Evolutionary conservation across 805 yeast species (phyloP).

Genomic region (Myxozyma vanderwaltii): DNA sequence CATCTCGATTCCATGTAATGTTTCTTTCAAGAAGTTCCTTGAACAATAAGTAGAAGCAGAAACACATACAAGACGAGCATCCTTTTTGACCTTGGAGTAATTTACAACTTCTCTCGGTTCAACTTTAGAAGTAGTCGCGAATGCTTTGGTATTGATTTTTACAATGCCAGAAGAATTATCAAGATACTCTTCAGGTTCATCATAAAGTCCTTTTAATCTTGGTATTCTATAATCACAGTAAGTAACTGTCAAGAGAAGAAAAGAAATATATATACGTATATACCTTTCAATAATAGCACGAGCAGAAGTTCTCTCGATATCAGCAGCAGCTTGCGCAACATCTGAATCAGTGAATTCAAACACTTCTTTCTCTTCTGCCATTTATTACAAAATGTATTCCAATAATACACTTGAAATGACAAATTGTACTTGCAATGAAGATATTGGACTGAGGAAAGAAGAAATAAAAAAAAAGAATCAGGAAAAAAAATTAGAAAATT

Average conservation of each 20-base stretch:
- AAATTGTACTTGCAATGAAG: not conserved
- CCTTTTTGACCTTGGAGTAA: slow-evolving; percentile 40
- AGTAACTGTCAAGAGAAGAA: not conserved
- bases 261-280: too few relatives aligned
- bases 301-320: not conserved
- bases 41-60: not conserved
- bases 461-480: too few relatives aligned
- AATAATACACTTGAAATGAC: not conserved
- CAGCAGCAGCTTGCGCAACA: not conserved
- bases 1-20: slow-evolving; percentile 10
- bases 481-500: too few relatives aligned
- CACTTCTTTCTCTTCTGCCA: not conserved
- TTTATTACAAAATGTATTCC: not conserved
- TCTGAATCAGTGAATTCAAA: slow-evolving; percentile 10
- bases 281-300: slow-evolving; percentile 6
- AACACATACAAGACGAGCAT: slow-evolving; percentile 35
- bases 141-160: slow-evolving; percentile 15
- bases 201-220: not conserved
- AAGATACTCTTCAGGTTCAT: slow-evolving; percentile 11
- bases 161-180: slow-evolving; percentile 14
- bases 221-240: not conserved
- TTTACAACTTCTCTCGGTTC: slow-evolving; percentile 38
- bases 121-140: too few relatives aligned
- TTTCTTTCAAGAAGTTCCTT: not conserved
- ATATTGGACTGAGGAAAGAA: not conserved